These are phyloP conservation scores for Corymbia citriodora DNA, from an alignment of 441 rosid species.

Conservation along the genomic window DNA sequence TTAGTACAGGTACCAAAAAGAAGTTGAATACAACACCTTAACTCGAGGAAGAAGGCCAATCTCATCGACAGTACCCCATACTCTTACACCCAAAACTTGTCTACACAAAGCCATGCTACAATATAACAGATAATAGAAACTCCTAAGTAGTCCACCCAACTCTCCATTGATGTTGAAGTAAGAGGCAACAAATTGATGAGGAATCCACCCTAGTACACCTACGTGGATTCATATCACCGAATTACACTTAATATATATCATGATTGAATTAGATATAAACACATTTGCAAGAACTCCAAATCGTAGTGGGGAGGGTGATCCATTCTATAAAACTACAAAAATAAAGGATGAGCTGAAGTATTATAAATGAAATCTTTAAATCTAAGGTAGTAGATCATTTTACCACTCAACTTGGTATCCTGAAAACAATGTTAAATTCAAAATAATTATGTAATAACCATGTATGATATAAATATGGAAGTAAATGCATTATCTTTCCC, in stretches of 20 bases:
- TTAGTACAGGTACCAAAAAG: neutral
- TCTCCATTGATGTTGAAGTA: neutral
- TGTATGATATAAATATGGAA: neutral
- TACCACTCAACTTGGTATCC: neutral
- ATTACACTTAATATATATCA: no score
- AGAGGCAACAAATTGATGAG: neutral
- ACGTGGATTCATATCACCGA: no score
- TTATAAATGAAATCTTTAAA: no score
- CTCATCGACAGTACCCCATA: neutral
- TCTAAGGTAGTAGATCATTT: neutral
- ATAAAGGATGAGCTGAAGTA: neutral
- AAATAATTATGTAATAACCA: neutral
- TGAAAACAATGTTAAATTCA: no score
- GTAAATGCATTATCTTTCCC: neutral
- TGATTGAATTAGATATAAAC: neutral
- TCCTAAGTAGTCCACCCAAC: neutral
- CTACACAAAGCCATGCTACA: neutral
- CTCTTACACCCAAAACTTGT: neutral
- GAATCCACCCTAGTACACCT: neutral
- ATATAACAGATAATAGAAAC: neutral
- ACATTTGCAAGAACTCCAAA: neutral
- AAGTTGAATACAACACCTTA: neutral
- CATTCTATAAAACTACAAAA: no score
- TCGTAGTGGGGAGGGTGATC: accelerated
- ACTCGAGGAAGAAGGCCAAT: neutral